These are phyloP conservation scores for Begonia fuchsioides DNA, from an alignment of 306 rosid genomes.

Conservation along the genomic window DNA sequence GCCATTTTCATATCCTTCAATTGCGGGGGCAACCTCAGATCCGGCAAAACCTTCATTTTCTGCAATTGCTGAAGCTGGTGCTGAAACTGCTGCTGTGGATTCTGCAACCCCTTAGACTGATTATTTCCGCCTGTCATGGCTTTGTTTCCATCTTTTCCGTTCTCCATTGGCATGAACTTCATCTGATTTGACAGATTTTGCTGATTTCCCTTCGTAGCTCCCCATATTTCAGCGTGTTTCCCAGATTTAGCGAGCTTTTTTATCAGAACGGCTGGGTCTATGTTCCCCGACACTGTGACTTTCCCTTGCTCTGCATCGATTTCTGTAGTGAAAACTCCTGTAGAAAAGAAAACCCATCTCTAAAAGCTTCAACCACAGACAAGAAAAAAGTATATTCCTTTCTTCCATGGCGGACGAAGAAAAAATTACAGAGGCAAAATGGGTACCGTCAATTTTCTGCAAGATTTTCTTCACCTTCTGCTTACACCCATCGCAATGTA, in stretches of 20 bases:
- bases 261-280: conserved; percentile 67
- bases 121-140: conserved; percentile 31
- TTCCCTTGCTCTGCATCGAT: conserved; percentile 88
- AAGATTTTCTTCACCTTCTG: conserved; percentile 88
- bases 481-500: conserved; percentile 95
- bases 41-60: conserved; percentile 62
- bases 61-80: conserved; percentile 41
- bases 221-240: conserved; percentile 83
- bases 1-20: conserved; percentile 43
- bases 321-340: conserved; percentile 79
- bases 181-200: conserved; percentile 39
- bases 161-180: conserved; percentile 51
- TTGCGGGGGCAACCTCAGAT: conserved; percentile 57
- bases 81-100: conserved; percentile 17
- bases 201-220: conserved; percentile 36
- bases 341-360: not conserved
- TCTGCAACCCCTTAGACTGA: conserved; percentile 23
- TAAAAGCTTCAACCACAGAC: not conserved
- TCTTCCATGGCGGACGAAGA: not conserved
- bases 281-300: conserved; percentile 78
- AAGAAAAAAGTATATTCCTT: not conserved
- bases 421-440: not conserved
- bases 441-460: conserved; percentile 78
- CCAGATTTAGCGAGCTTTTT: conserved; percentile 85
- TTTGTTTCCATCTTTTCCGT: conserved; percentile 37